Conservation (phyloP, 495 filamentous ascomycete genomes). For the Diplogelasinospora grovesii region DNA sequence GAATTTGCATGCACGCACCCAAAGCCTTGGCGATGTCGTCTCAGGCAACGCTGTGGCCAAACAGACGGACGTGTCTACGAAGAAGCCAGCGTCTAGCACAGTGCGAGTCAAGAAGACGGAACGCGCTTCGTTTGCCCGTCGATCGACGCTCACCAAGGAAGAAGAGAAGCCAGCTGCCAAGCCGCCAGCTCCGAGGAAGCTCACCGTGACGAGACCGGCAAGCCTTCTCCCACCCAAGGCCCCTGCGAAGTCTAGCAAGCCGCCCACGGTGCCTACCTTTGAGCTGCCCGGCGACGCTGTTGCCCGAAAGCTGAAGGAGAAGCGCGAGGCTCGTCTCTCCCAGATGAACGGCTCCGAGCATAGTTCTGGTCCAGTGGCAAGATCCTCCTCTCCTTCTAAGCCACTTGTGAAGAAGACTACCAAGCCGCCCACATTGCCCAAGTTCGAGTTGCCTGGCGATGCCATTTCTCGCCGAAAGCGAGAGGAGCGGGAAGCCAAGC, state of each 20-base stretch:
- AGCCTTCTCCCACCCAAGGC: constrained; percentile 42
- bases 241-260: constrained; percentile 50
- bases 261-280: constrained; percentile 59
- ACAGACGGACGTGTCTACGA: constrained; percentile 12
- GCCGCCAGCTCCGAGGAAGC: constrained; percentile 14
- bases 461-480: constrained; percentile 62
- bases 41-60: constrained; percentile 6
- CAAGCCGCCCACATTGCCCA: constrained; percentile 54
- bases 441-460: constrained; percentile 68
- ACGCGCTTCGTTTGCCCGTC: constrained; percentile 25
- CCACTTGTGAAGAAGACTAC: constrained; percentile 51
- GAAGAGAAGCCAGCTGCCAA: constrained; percentile 20
- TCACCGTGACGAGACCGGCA: constrained; percentile 25
- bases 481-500: constrained; percentile 58
- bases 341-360: constrained; percentile 27
- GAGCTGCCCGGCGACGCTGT: constrained; percentile 67
- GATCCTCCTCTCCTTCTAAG: constrained; percentile 30
- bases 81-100: constrained; percentile 10
- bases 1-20: background rate
- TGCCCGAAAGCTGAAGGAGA: constrained; percentile 52
- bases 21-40: background rate
- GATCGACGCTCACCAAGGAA: constrained; percentile 23
- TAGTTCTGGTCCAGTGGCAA: constrained; percentile 16
- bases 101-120: constrained; percentile 21
- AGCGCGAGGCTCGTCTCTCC: constrained; percentile 42